A percentile compares a stretch with the other conserved stretches of the same genome.
phyloP scores from a whole-genome alignment of 2,329 filamentous ascomycete species.

The Xylariaceae sp. region DNA sequence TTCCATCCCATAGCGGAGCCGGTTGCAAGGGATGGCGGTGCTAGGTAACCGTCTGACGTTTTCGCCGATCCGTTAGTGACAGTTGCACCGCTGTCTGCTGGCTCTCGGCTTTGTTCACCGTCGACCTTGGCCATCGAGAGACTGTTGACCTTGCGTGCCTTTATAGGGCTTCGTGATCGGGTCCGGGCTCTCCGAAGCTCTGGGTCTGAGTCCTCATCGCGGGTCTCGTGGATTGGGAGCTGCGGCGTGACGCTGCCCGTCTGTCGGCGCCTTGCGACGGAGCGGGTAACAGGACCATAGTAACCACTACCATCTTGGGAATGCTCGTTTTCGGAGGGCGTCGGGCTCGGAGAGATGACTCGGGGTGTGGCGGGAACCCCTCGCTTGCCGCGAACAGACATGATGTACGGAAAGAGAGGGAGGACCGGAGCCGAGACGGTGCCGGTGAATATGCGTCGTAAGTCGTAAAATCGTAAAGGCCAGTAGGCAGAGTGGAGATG shows the following conservation, averaged over 20 bases:
- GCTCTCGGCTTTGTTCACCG: conserved; percentile 38
- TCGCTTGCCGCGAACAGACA: conserved; percentile 58
- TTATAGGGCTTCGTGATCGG: conserved; percentile 72
- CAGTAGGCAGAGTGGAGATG: conserved; percentile 55
- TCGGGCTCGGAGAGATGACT: conserved; percentile 88
- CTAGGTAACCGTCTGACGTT: conserved; percentile 70
- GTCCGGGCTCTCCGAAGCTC: conserved; percentile 68
- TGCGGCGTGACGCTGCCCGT: conserved; percentile 53
- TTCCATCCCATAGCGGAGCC: conserved; percentile 61
- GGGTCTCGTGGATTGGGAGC: conserved; percentile 64
- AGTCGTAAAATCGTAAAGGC: conserved; percentile 54
- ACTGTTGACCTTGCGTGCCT: conserved; percentile 56
- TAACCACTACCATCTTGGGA: conserved; percentile 62
- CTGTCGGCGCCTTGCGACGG: conserved; percentile 66
- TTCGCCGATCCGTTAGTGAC: conserved; percentile 30
- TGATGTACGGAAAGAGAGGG: conserved; percentile 62
- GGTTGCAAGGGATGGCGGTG: conserved; percentile 64
- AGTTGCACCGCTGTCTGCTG: conserved; percentile 33
- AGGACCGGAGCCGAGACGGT: conserved; percentile 62
- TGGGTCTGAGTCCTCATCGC: conserved; percentile 57
- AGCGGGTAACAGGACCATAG: conserved; percentile 77
- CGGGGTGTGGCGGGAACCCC: conserved; percentile 79
- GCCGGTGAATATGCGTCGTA: conserved; percentile 61
- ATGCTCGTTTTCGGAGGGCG: conserved; percentile 64
- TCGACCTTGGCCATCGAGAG: conserved; percentile 57